A percentile compares a stretch with the other conserved stretches of the same genome.
phyloP scores from a whole-genome alignment of 108 stramenopile species.

The Cyclotella choctawhatcheeana region DNA sequence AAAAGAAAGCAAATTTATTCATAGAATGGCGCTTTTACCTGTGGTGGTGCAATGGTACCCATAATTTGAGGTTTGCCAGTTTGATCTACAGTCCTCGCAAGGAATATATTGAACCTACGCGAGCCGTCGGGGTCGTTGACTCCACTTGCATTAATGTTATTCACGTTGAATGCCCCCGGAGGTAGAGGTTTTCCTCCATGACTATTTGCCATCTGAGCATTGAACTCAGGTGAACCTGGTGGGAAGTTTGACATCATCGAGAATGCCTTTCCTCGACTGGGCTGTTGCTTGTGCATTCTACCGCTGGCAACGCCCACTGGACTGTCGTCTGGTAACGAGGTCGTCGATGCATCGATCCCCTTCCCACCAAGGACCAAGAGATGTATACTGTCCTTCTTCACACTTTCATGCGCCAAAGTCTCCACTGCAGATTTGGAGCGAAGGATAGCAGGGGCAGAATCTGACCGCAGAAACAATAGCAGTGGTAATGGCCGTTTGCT shows the following conservation, averaged over 20 bases:
- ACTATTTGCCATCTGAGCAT: constrained; percentile 40
- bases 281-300: constrained; percentile 37
- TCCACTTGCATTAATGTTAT: constrained; percentile 85
- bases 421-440: constrained; percentile 86
- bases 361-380: constrained; percentile 75
- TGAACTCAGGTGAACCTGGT: constrained; percentile 49
- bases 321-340: constrained; percentile 44
- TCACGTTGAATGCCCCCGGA: constrained; percentile 65
- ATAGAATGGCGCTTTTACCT: constrained; percentile 41
- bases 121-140: constrained; percentile 90
- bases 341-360: constrained; percentile 78
- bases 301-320: constrained; percentile 20
- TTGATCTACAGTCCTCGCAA: constrained; percentile 73
- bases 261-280: constrained; percentile 37
- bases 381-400: constrained; percentile 67
- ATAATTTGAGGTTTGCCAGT: constrained; percentile 81
- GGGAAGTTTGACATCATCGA: constrained; percentile 54
- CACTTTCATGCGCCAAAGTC: constrained; percentile 72
- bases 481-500: constrained; percentile 56
- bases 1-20: too few relatives aligned
- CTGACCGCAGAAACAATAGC: constrained; percentile 79
- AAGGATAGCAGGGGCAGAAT: constrained; percentile 66
- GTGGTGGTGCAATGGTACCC: constrained; percentile 88
- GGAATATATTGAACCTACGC: constrained; percentile 90
- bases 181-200: constrained; percentile 2